Conservation (phyloP, 2,329 filamentous ascomycete species). For the Fusarium udum region DNA sequence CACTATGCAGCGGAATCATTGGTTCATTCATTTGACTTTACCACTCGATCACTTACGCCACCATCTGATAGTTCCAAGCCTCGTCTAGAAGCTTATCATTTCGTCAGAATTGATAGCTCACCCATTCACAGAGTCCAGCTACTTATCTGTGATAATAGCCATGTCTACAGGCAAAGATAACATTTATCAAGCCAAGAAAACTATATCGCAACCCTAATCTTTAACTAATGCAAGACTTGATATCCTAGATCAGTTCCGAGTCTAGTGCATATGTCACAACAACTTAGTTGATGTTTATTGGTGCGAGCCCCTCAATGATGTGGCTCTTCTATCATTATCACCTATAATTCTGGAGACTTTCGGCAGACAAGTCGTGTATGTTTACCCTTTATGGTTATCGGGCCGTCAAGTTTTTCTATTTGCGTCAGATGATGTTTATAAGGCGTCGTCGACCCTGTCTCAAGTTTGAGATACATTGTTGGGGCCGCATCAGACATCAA, state of each 20-base stretch:
- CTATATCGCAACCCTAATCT: neutral
- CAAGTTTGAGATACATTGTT: neutral
- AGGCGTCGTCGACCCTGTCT: neutral
- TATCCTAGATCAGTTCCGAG: neutral
- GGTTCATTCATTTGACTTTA: neutral
- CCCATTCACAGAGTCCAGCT: neutral
- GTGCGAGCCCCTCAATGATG: constrained; percentile 13
- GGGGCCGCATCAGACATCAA: neutral
- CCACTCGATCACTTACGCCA: neutral
- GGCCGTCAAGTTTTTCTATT: neutral
- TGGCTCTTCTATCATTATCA: neutral
- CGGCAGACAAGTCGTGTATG: neutral
- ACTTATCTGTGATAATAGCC: neutral
- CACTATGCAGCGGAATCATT: neutral
- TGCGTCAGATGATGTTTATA: neutral
- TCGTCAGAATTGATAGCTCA: neutral
- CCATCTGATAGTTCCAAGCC: neutral
- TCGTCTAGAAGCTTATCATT: neutral
- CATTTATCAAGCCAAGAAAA: neutral
- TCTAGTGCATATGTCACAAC: constrained; percentile 2
- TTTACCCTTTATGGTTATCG: neutral
- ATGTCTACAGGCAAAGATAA: neutral
- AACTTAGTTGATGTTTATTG: constrained; percentile 13
- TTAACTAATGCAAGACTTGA: constrained; percentile 12
- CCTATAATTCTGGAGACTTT: neutral